Conservation (phyloP, 352 stramenopile species). For the Aphanomyces stellatus region DNA sequence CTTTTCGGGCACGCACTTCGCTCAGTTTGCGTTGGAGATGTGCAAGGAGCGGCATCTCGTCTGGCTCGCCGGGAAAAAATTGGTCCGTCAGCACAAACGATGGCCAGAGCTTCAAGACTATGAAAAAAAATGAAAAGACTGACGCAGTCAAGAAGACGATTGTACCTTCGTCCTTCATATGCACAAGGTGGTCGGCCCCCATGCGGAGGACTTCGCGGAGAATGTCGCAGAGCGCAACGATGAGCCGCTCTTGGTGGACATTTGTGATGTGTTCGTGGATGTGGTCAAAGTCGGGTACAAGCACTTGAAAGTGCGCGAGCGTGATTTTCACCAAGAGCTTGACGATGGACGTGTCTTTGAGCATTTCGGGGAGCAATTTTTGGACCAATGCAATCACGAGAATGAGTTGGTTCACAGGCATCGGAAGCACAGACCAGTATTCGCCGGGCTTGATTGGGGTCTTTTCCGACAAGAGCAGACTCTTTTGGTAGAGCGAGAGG, state of each 20-base stretch:
- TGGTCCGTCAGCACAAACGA: conserved; percentile 54
- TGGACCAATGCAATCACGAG: conserved; percentile 63
- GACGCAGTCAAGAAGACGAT: neutral
- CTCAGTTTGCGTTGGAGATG: conserved; percentile 39
- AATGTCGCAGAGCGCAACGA: conserved; percentile 58
- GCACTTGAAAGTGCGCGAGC: conserved; percentile 63
- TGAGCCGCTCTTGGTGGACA: conserved; percentile 55
- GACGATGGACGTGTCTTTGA: conserved; percentile 39
- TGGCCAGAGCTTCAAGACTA: conserved; percentile 40
- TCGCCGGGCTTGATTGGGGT: conserved; percentile 21
- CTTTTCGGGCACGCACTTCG: conserved; percentile 55
- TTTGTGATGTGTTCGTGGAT: conserved; percentile 34
- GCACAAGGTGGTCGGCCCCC: conserved; percentile 60
- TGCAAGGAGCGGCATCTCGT: conserved; percentile 29
- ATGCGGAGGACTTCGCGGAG: conserved; percentile 64
- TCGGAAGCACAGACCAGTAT: conserved; percentile 28
- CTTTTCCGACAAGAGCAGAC: conserved; percentile 21
- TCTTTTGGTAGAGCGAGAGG: conserved; percentile 69
- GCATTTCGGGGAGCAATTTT: conserved; percentile 61
- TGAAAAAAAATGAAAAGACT: neutral
- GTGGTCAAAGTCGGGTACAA: conserved; percentile 47
- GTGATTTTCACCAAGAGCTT: conserved; percentile 70
- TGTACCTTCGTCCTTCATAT: conserved; percentile 73
- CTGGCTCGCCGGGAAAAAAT: conserved; percentile 56
- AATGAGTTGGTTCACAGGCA: conserved; percentile 69